Conservation (phyloP, 116 monocot species). For the Papilionanthe hybrid region DNA sequence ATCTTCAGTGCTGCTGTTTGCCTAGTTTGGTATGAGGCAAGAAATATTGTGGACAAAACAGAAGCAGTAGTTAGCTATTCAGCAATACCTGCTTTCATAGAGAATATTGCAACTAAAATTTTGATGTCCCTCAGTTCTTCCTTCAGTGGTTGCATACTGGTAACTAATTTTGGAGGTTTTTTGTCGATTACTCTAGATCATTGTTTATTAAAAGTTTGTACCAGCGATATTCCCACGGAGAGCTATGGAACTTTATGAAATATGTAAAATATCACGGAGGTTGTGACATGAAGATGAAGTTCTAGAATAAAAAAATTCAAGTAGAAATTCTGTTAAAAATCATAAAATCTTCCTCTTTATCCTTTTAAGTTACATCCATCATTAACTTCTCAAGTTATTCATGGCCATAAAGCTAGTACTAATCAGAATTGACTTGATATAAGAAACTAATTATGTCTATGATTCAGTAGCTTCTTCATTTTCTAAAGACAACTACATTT, state of each 20-base stretch:
- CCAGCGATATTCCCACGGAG: background rate
- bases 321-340: no score
- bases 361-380: background rate
- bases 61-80: conserved; percentile 19
- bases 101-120: conserved; percentile 80
- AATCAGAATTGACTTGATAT: background rate
- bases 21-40: conserved; percentile 75
- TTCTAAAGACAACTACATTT: background rate
- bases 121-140: conserved; percentile 86
- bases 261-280: background rate
- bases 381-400: background rate
- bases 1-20: conserved; percentile 78
- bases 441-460: background rate
- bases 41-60: conserved; percentile 20
- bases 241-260: background rate
- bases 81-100: conserved; percentile 49
- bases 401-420: background rate
- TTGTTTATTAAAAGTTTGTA: conserved; percentile 1
- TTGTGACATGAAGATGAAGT: background rate
- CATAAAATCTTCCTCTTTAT: background rate
- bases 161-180: conserved; percentile 22
- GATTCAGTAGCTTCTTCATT: background rate
- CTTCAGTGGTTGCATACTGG: conserved; percentile 85
- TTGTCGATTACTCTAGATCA: background rate
- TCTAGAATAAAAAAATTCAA: no score